phyloP scores from a whole-genome alignment of 179 eudicot species.

The Dionaea muscipula region DNA sequence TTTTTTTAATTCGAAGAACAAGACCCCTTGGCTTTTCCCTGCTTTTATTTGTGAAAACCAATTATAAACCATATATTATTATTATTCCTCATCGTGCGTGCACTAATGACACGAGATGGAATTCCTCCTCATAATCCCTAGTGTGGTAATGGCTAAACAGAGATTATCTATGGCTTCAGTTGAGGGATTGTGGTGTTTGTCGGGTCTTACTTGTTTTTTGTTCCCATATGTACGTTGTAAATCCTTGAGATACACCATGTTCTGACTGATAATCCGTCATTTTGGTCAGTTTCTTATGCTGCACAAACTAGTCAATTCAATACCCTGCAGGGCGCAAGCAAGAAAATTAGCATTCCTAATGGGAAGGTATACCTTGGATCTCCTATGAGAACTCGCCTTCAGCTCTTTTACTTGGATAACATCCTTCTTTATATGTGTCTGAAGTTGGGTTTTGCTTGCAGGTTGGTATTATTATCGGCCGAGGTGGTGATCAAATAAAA shows the following conservation, averaged over 20 bases:
- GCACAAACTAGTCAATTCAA: constrained; percentile 18
- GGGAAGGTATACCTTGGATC: constrained; percentile 29
- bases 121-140: no score
- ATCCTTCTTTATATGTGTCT: background rate
- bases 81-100: no score
- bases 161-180: no score
- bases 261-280: background rate
- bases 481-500: constrained; percentile 80
- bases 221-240: background rate
- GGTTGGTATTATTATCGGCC: constrained; percentile 88
- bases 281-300: constrained; percentile 31
- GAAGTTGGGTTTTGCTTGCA: constrained; percentile 5
- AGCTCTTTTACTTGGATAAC: no score
- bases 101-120: no score
- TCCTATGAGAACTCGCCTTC: no score
- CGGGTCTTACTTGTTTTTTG: background rate
- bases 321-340: constrained; percentile 36
- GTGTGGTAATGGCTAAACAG: no score
- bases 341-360: constrained; percentile 65
- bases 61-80: no score
- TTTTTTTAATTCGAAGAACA: no score
- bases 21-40: no score
- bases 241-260: background rate
- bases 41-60: no score
- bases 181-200: no score